Evolutionary conservation across 2,329 filamentous ascomycete species (phyloP), one percentile per base, ranked within the genome.

Genomic region (Bipolaris zeicola): DNA sequence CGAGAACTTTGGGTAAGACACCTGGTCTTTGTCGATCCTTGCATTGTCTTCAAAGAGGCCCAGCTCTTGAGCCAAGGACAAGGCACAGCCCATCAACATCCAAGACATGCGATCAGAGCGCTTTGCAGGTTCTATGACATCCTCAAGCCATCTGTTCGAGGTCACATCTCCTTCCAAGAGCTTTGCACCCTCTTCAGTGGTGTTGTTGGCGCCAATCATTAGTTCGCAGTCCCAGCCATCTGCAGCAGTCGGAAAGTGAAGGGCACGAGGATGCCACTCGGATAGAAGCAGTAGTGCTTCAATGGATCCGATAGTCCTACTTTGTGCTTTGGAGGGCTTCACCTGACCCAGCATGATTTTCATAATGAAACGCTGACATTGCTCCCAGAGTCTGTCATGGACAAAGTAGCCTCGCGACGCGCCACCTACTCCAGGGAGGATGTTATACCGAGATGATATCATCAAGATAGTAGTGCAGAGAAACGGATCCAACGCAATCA

Each of bases 31-130:
- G 36, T 76, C 73, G 36, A 73, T 69, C 34, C 69, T 73, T 8
- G 69, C 63, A 33, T 70, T 70, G 31, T 79, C 75, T 47, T 82
- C 77, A 57, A 83, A 80, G n/a, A 85, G 73, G 2, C 82, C 79
- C 22, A 84, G 70, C 59, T 84, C 82, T 50, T 84, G 81, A 1
- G 81, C 79, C 11, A 85, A 72, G 3, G 81, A 82, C 22, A 83
- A 64, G 0, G 81, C 83, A 61, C 80, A 81, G 2, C 83, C 83
- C 38, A 86, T 77, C 18, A 85, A 64, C 80, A 85, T 85, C 83
- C 83, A 86, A 0, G 83, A 85, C 83, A 86, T 85, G 2, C 83
- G 79, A 62, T 85, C 83, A 0, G 81, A 85, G 52, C 81, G 74
- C 56, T 80, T 80, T 1, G 83, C 81, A 2, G 83, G 82, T 38